Evolutionary conservation across 2,329 filamentous ascomycete genomes (phyloP).

Genomic region (Colletotrichum tabaci): DNA sequence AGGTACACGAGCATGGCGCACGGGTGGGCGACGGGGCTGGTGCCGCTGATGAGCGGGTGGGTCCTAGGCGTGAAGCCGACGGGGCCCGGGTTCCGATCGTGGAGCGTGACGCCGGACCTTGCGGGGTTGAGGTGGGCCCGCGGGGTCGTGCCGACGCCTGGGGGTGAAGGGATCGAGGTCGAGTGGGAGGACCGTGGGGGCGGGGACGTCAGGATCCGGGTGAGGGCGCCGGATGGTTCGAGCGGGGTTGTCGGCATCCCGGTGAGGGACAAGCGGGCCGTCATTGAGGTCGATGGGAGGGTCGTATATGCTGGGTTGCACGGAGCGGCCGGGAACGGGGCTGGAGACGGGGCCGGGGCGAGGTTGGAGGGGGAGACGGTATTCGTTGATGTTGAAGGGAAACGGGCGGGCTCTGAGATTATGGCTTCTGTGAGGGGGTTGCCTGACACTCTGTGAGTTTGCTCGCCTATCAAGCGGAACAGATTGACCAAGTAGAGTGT

Average conservation of each 20-base stretch:
- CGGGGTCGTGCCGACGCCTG: slow-evolving; percentile 60
- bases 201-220: slow-evolving; percentile 47
- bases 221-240: slow-evolving; percentile 51
- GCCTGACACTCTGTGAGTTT: background rate
- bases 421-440: slow-evolving; percentile 1
- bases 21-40: slow-evolving; percentile 66
- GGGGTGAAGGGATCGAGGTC: slow-evolving; percentile 53
- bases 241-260: slow-evolving; percentile 49
- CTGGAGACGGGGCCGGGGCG: background rate
- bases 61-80: slow-evolving; percentile 63
- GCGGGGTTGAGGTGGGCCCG: slow-evolving; percentile 59
- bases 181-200: slow-evolving; percentile 51
- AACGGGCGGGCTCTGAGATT: background rate
- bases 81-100: slow-evolving; percentile 60
- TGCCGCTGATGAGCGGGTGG: slow-evolving; percentile 61
- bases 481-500: background rate
- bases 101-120: slow-evolving; percentile 56
- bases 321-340: background rate
- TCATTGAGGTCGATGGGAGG: slow-evolving; percentile 43
- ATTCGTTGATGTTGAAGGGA: slow-evolving; percentile 30
- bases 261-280: slow-evolving; percentile 31
- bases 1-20: slow-evolving; percentile 65
- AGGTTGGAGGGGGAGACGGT: slow-evolving; percentile 13
- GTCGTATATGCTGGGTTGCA: slow-evolving; percentile 37
- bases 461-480: background rate